These are phyloP conservation scores for Pouteria campechiana DNA, from an alignment of 179 eudicot genomes.

Conservation along the genomic window DNA sequence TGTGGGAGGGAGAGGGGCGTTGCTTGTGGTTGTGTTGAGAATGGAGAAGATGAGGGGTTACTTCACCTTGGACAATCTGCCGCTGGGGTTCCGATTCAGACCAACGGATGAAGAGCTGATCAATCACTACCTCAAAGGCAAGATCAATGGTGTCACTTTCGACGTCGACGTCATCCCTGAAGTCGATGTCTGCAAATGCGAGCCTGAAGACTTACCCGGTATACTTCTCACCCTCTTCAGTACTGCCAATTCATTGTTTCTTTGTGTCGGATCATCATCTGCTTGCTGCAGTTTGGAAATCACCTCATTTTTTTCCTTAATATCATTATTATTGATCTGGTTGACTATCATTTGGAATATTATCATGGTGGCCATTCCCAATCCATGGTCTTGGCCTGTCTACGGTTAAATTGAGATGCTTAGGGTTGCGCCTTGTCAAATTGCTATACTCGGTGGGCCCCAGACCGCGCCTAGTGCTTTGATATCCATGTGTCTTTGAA, in stretches of 20 bases:
- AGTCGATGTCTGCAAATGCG: constrained; percentile 80
- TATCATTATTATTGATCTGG: neutral
- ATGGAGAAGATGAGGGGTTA: no score
- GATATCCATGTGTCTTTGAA: no score
- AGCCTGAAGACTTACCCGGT: constrained; percentile 97
- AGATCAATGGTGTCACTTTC: constrained; percentile 58
- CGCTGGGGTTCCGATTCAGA: constrained; percentile 84
- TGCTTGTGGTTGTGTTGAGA: no score
- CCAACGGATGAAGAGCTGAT: constrained; percentile 90
- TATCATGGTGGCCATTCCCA: no score
- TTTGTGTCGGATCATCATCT: neutral
- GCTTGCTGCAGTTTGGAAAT: neutral
- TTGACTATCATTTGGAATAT: neutral
- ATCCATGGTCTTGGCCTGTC: no score
- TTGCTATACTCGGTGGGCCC: no score
- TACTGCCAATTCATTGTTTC: constrained; percentile 1
- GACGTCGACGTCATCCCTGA: constrained; percentile 63
- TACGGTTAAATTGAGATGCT: no score
- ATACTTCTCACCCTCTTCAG: neutral
- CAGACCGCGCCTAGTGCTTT: no score
- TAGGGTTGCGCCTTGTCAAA: no score
- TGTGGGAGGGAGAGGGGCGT: no score
- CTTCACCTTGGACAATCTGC: constrained; percentile 43
- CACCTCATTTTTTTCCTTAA: neutral
- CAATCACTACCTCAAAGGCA: constrained; percentile 60